These are phyloP conservation scores for Leucosporidium yakuticum DNA, from an alignment of 768 basidiomycete species.

Conservation along the genomic window DNA sequence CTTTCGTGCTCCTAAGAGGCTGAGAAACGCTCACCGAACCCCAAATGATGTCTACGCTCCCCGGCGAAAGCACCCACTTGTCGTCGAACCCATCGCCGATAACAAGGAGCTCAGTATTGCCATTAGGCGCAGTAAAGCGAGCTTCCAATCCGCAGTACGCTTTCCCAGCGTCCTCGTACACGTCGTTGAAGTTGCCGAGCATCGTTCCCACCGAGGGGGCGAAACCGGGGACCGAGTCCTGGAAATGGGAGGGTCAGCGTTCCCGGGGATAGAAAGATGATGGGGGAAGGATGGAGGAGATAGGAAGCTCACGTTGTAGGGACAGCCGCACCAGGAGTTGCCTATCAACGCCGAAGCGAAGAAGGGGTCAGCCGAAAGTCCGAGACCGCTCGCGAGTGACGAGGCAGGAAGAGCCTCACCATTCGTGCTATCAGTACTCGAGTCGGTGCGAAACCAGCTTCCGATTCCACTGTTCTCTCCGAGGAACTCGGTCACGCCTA, in stretches of 20 bases:
- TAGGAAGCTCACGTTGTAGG: neutral
- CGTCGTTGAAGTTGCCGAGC: neutral
- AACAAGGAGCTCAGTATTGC: neutral
- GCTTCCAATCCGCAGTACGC: neutral
- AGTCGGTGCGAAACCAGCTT: slow-evolving; percentile 2
- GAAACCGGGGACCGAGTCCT: slow-evolving; percentile 2
- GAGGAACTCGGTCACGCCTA: neutral
- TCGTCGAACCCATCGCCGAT: neutral
- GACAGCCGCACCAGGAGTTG: slow-evolving; percentile 6
- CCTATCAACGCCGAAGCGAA: neutral
- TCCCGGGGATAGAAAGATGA: too few species aligned
- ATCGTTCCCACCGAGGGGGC: neutral
- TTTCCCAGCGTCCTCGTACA: neutral
- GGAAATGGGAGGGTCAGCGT: neutral
- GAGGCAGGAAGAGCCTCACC: neutral
- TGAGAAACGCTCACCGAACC: neutral
- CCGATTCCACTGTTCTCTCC: slow-evolving; percentile 1
- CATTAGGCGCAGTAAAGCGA: neutral
- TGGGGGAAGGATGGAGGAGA: neutral
- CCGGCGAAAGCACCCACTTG: neutral
- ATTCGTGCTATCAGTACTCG: neutral
- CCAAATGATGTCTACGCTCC: neutral
- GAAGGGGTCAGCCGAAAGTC: neutral
- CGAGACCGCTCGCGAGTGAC: neutral
- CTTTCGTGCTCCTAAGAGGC: neutral